These are phyloP conservation scores for Xylariaceae sp. DNA, from an alignment of 2,329 filamentous ascomycete species.

Conservation along the genomic window DNA sequence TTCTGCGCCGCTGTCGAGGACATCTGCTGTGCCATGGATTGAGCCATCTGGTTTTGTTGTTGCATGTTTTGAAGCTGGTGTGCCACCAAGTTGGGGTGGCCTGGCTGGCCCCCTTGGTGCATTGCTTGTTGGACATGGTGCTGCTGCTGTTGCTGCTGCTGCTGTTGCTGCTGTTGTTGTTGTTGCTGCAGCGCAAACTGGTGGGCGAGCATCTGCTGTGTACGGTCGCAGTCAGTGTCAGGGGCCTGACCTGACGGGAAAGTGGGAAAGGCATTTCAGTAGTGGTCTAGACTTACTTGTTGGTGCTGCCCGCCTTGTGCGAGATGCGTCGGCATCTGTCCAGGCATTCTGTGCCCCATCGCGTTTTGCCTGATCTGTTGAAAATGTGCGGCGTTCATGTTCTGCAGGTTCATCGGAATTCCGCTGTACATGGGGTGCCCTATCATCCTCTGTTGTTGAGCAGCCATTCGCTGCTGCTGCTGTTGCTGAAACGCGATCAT, in stretches of 20 bases:
- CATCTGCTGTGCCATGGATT: conserved; percentile 35
- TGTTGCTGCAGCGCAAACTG: conserved; percentile 28
- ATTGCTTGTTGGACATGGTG: conserved; percentile 39
- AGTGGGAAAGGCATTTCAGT: not conserved
- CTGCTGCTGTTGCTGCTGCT: conserved; percentile 38
- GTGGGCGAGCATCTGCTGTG: conserved; percentile 21
- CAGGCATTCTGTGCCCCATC: conserved; percentile 36
- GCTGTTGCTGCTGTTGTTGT: conserved; percentile 21
- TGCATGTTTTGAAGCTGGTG: conserved; percentile 38
- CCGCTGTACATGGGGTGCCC: conserved; percentile 32
- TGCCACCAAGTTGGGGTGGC: conserved; percentile 34
- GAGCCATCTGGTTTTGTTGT: conserved; percentile 30
- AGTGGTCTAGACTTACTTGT: no score
- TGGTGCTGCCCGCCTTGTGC: conserved; percentile 28
- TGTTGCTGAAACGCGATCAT: conserved; percentile 23
- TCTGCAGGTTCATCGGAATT: conserved; percentile 40
- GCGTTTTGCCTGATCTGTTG: conserved; percentile 36
- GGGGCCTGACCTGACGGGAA: not conserved
- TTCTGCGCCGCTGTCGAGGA: conserved; percentile 34
- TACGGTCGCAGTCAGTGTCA: conserved; percentile 5
- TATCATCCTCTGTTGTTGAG: conserved; percentile 25
- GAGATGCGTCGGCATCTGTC: conserved; percentile 38
- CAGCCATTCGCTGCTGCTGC: conserved; percentile 21
- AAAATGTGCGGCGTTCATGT: conserved; percentile 36
- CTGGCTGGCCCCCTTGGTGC: conserved; percentile 33